Percentiles rank a stretch among this genome's conserved stretches.
These are phyloP conservation scores for Rubia yunnanensis DNA, from an alignment of 257 asterid species.

Conservation along the genomic window DNA sequence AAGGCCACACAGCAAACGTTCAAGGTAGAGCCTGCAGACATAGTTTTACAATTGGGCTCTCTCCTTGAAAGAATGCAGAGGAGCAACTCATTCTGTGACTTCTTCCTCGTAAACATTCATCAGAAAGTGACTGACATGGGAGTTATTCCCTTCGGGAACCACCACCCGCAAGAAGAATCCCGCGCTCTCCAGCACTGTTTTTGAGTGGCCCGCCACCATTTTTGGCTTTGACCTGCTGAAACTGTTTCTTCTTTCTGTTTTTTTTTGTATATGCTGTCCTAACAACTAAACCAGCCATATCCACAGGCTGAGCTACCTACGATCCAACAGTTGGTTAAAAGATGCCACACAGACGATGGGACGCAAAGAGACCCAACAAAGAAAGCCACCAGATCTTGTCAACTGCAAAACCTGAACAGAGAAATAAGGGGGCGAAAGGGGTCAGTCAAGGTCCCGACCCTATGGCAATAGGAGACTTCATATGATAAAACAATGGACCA, in stretches of 20 bases:
- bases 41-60: slow-evolving; percentile 43
- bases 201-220: slow-evolving; percentile 36
- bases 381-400: slow-evolving; percentile 12
- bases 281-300: slow-evolving; percentile 14
- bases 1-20: slow-evolving; percentile 34
- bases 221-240: slow-evolving; percentile 45
- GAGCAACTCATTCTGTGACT: slow-evolving; percentile 3
- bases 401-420: slow-evolving; percentile 1
- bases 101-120: neutral
- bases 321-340: slow-evolving; percentile 2
- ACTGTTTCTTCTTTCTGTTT: slow-evolving; percentile 10
- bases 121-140: slow-evolving; percentile 9
- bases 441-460: neutral
- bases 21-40: slow-evolving; percentile 49
- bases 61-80: slow-evolving; percentile 57
- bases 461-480: neutral
- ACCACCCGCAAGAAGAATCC: slow-evolving; percentile 18
- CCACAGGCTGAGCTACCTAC: neutral
- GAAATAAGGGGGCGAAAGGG: neutral
- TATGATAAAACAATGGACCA: neutral
- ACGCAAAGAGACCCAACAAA: slow-evolving; percentile 3
- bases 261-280: slow-evolving; percentile 16
- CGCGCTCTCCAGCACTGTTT: slow-evolving; percentile 8
- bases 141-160: slow-evolving; percentile 41
- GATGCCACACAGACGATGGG: neutral